Conservation (phyloP, 805 yeast genomes). For the Kodamaea hsintzibuensis region DNA sequence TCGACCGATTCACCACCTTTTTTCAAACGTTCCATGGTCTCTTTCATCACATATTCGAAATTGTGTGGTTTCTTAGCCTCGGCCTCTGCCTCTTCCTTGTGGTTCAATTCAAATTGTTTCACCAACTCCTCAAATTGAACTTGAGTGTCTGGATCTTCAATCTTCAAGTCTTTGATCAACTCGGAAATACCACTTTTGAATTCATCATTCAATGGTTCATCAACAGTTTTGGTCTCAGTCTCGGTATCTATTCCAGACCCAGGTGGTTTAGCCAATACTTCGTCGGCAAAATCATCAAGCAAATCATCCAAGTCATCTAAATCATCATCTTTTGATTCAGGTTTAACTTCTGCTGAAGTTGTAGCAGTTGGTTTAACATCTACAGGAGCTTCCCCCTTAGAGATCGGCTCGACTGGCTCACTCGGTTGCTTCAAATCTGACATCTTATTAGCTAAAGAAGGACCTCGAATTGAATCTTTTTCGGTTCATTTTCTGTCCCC, state of each 20-base stretch:
- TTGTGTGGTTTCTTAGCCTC: conserved; percentile 35
- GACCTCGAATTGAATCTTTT: not conserved
- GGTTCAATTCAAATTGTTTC: conserved; percentile 40
- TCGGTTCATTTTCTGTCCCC: conserved; percentile 3
- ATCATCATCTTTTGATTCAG: conserved; percentile 37
- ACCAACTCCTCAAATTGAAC: conserved; percentile 51
- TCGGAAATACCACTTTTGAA: conserved; percentile 38
- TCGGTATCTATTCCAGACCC: conserved; percentile 38
- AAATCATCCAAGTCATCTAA: conserved; percentile 79
- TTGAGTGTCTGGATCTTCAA: conserved; percentile 54
- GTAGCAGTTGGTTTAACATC: not conserved
- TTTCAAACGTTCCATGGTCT: conserved; percentile 77
- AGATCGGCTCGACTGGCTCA: not conserved
- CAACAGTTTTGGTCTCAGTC: conserved; percentile 11
- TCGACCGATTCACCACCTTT: conserved; percentile 75
- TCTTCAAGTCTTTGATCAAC: conserved; percentile 47
- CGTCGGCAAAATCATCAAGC: conserved; percentile 81
- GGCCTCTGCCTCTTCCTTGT: conserved; percentile 29
- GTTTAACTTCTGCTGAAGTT: not conserved
- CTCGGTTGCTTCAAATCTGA: conserved; percentile 2
- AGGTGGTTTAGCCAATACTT: conserved; percentile 61
- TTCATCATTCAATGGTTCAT: conserved; percentile 32
- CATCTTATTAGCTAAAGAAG: not conserved
- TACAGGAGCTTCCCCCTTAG: not conserved
- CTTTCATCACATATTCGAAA: conserved; percentile 75